Conservation (phyloP, 345 rosid species). For the Noccaea bulbosa region DNA sequence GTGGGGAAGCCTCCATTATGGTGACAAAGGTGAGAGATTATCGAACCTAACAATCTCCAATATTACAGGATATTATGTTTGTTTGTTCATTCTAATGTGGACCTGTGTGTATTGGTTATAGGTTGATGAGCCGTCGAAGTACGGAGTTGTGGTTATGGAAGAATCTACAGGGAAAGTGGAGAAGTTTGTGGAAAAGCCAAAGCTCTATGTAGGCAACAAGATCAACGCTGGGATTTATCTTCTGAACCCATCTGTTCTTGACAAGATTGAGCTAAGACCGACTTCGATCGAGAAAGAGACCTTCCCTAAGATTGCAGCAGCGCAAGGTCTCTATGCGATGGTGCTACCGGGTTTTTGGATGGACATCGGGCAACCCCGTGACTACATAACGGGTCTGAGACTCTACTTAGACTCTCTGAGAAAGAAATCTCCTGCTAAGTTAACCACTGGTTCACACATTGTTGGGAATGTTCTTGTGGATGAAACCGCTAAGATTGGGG, state of each 20-base stretch:
- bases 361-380: constrained; percentile 99
- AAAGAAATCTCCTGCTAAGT: constrained; percentile 66
- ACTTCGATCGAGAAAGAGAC: constrained; percentile 97
- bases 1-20: constrained; percentile 99
- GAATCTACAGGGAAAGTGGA: constrained; percentile 82
- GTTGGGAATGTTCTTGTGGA: constrained; percentile 89
- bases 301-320: constrained; percentile 93
- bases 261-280: constrained; percentile 86
- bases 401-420: constrained; percentile 92
- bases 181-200: constrained; percentile 94
- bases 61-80: background rate
- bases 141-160: constrained; percentile 97
- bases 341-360: constrained; percentile 98
- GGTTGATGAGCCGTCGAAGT: constrained; percentile 99
- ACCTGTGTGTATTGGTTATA: constrained; percentile 27
- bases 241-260: constrained; percentile 87
- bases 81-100: constrained; percentile 9
- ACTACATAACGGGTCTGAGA: constrained; percentile 89
- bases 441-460: constrained; percentile 66
- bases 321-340: constrained; percentile 80
- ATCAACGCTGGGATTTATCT: constrained; percentile 97
- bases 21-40: constrained; percentile 82
- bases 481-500: constrained; percentile 89
- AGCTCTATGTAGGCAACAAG: constrained; percentile 91
- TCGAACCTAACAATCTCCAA: background rate